Conservation (phyloP, 1,284 basidiomycete genomes). For the Leccinum griseonigrum region DNA sequence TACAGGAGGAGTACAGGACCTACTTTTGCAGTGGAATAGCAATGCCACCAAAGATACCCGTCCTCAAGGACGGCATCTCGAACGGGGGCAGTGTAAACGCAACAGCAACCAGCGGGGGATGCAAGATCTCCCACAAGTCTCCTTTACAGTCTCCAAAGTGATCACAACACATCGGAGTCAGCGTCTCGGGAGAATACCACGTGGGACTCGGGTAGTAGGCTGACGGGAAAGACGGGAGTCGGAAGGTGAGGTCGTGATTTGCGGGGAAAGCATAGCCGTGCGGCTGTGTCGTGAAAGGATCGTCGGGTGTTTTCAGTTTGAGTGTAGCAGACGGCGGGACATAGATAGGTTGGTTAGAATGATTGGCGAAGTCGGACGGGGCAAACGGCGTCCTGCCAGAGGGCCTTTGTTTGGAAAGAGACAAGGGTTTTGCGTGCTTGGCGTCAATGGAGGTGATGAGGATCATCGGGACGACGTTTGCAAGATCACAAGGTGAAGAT, state of each 20-base stretch:
- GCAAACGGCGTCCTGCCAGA: constrained; percentile 16
- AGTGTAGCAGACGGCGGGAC: background rate
- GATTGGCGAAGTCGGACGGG: constrained; percentile 6
- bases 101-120: constrained; percentile 22
- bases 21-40: constrained; percentile 2
- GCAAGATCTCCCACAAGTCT: constrained; percentile 29
- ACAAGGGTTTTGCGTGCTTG: constrained; percentile 24
- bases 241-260: constrained; percentile 11
- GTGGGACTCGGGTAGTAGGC: background rate
- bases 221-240: constrained; percentile 14
- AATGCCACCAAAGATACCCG: constrained; percentile 17
- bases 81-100: constrained; percentile 28
- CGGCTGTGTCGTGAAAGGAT: constrained; percentile 19
- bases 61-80: constrained; percentile 21
- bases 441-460: constrained; percentile 29
- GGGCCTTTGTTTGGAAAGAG: constrained; percentile 10
- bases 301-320: constrained; percentile 9
- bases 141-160: constrained; percentile 26
- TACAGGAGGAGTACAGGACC: background rate
- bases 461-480: constrained; percentile 21
- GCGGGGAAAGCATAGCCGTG: background rate
- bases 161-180: constrained; percentile 22
- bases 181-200: constrained; percentile 21
- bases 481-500: background rate
- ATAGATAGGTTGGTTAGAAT: constrained; percentile 8